phyloP scores from a whole-genome alignment of 768 basidiomycete species.

The Trametes punicea region DNA sequence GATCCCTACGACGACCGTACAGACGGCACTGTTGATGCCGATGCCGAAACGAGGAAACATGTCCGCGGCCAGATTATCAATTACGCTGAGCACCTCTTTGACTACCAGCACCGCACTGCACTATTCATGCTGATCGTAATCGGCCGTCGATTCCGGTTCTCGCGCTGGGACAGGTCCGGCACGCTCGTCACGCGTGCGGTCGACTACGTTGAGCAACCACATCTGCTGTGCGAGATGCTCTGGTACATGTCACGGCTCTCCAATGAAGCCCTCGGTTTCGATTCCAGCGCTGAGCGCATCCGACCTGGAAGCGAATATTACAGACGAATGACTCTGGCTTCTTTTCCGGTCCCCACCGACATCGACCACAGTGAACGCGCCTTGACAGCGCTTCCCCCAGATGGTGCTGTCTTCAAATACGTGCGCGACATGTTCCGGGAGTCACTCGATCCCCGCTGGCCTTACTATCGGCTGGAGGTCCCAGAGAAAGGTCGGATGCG shows the following conservation, averaged over 20 bases:
- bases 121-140: constrained; percentile 9
- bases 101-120: constrained; percentile 4
- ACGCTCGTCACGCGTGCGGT: not conserved
- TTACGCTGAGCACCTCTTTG: constrained; percentile 4
- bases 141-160: not conserved
- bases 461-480: constrained; percentile 3
- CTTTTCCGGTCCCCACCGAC: not conserved
- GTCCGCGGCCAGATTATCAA: constrained; percentile 2
- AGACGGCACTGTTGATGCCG: not conserved
- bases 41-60: not conserved
- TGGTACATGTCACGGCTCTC: not conserved
- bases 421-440: constrained; percentile 1
- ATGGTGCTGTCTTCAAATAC: not conserved
- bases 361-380: not conserved
- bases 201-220: constrained; percentile 6
- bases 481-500: not conserved
- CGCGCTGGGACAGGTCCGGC: constrained; percentile 15
- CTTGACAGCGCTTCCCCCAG: not conserved
- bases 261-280: not conserved
- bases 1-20: constrained; percentile 6
- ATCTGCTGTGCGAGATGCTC: not conserved
- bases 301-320: not conserved
- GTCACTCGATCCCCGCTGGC: not conserved
- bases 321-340: not conserved
- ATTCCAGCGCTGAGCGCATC: not conserved